A percentile compares a stretch with the other conserved stretches of the same genome.
phyloP scores from a whole-genome alignment of 139 green algal genomes.

The Choricystis sp. region DNA sequence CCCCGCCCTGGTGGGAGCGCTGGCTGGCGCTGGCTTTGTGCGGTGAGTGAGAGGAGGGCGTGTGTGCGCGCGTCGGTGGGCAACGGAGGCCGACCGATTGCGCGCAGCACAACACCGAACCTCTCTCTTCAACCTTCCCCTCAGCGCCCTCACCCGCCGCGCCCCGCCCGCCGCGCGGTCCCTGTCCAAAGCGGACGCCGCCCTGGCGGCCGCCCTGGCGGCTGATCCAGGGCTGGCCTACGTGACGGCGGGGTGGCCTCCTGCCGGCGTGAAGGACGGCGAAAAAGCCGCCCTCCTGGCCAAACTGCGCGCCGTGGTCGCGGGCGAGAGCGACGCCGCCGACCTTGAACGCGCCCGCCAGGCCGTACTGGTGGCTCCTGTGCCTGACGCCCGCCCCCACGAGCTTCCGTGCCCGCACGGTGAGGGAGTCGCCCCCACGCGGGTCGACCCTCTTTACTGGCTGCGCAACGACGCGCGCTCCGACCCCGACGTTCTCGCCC shows the following conservation, averaged over 20 bases:
- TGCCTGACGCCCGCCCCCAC: no score
- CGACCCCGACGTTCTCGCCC: slow-evolving; percentile 27
- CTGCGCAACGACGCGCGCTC: slow-evolving; percentile 61
- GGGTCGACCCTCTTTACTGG: slow-evolving; percentile 63
- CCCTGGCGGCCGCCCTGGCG: neutral
- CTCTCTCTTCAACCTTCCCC: neutral
- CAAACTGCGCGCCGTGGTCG: neutral
- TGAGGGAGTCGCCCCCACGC: no score
- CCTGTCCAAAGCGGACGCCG: neutral
- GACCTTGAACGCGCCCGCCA: neutral
- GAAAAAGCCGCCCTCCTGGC: neutral
- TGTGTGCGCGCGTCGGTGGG: no score
- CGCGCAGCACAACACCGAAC: no score
- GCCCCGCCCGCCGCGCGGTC: neutral
- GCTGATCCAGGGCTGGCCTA: neutral
- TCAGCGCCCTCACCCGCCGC: neutral
- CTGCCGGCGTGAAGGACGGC: neutral
- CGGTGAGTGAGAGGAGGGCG: no score
- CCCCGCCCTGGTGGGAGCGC: no score
- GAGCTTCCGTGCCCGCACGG: no score
- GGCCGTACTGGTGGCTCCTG: neutral
- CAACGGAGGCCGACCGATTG: no score
- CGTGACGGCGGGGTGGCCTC: neutral
- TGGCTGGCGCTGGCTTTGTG: no score
- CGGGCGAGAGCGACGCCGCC: no score